Conservation (phyloP, 768 basidiomycete genomes). For the Sarcodon aspratus region DNA sequence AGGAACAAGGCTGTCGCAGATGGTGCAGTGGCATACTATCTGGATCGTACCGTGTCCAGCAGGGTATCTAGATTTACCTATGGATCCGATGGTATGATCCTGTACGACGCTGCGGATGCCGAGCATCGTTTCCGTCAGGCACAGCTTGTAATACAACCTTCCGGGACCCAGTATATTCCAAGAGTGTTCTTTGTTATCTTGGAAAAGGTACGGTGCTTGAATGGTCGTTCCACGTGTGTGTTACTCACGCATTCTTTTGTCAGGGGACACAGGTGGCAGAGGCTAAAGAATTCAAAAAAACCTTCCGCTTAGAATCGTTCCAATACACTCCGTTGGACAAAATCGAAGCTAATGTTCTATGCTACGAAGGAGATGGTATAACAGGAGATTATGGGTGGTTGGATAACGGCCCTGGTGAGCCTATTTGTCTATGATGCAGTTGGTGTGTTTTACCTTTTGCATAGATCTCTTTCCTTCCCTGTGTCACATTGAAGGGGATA, state of each 20-base stretch:
- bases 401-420: constrained; percentile 16
- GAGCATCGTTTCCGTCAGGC: constrained; percentile 29
- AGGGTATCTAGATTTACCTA: constrained; percentile 38
- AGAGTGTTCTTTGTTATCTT: neutral
- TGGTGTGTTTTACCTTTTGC: neutral
- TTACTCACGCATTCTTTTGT: neutral
- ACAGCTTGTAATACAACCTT: constrained; percentile 19
- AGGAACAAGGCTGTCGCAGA: constrained; percentile 44
- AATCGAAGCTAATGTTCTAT: too few relatives aligned
- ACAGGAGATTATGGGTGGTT: constrained; percentile 23
- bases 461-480: constrained; percentile 23
- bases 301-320: neutral
- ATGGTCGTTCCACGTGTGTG: neutral
- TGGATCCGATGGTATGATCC: constrained; percentile 27
- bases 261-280: neutral
- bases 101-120: constrained; percentile 20
- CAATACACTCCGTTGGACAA: neutral
- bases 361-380: too few relatives aligned
- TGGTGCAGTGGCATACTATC: constrained; percentile 29
- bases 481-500: constrained; percentile 22
- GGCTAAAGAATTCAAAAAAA: neutral
- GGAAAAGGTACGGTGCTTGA: neutral
- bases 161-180: neutral
- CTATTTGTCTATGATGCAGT: neutral
- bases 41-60: constrained; percentile 37